Evolutionary conservation across 805 yeast species (phyloP), one percentile per base, ranked within the genome.

Genomic region (Candida argentea): DNA sequence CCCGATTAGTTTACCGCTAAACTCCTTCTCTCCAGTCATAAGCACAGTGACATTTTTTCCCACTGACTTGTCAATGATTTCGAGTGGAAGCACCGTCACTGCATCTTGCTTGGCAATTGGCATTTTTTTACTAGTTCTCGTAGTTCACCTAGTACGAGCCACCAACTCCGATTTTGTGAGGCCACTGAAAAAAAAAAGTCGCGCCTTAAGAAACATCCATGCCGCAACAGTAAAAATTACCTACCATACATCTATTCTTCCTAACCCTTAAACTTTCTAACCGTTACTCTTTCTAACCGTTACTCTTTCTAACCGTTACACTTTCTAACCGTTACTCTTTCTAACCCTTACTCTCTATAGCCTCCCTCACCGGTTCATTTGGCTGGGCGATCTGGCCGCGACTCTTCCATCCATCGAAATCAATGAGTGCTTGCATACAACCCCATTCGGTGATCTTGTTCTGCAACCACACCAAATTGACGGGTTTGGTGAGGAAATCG

Each of bases 391-490:
- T n/a, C n/a, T n/a, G n/a, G n/a, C n/a, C n/a, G n/a, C n/a, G n/a
- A 11, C 33, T 39, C 29, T 70, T 74, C 93, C 96, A 91, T 21
- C 93, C 89, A 49, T 91, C 95, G 52, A 81, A 89, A 54, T 89
- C 94, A 50, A 89, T 87, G 27, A 89, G 59, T 1, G 96, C 96
- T 56, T 89, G 98, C 97, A 89, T 89, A 53, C 97, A 89, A 1
- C 98, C 97, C 97, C 97, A 91, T 53, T 89, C 96, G 1, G 86
- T 80, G 29, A 91, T 82, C 55, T 91, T 91, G 46, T 83, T 84
- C 44, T 86, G 83, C 26, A 91, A 62, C 99, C 99, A 91, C 27
- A 75, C 83, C 40, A 89, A 62, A 42, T 86, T 89, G 6, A 91
- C 97, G 0, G 99, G 99, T 42, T 91, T 91, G 6, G 96, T 91